Evolutionary conservation across 345 rosid genomes (phyloP).

Genomic region (Citrus sinensis): DVS_A1.0 CM039166.1:19622001-19622500

Average conservation of each 20-base stretch:
- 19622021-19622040: not conserved
- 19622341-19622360: too few species aligned
- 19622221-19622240: not conserved
- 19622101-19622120: conserved; percentile 2
- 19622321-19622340: not conserved
- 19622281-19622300: not conserved
- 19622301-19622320: not conserved
- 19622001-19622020: not conserved
- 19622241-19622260: not conserved
- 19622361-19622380: too few species aligned
- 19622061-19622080: conserved; percentile 31
- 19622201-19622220: conserved; percentile 10
- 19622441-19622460: too few species aligned
- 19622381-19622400: too few species aligned
- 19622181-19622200: not conserved
- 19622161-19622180: not conserved
- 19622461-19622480: fast-evolving
- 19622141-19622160: conserved; percentile 7
- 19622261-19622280: not conserved
- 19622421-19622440: fast-evolving
- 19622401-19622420: too few species aligned
- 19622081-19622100: conserved; percentile 31
- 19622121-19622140: conserved; percentile 23
- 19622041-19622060: not conserved
- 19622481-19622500: too few species aligned